Evolutionary conservation across 306 rosid genomes (phyloP).

Genomic region (Rosa multiflora): DNA sequence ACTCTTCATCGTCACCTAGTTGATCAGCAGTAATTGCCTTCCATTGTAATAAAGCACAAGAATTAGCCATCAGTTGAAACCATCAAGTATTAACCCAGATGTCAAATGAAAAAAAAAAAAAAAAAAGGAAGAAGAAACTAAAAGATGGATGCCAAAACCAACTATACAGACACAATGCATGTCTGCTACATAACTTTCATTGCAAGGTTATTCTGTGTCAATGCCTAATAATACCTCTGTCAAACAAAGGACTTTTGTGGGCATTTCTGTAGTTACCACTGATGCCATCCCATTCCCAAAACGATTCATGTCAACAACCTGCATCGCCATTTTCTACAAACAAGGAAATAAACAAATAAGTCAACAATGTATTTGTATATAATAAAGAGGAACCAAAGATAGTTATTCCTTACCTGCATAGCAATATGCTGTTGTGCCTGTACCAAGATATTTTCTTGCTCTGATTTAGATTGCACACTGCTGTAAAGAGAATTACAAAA

Average conservation of each 20-base stretch:
- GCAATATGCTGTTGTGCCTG: constrained; percentile 82
- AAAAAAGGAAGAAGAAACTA: background rate
- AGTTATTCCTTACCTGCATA: constrained; percentile 46
- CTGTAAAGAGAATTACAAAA: constrained; percentile 26
- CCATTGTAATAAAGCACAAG: constrained; percentile 15
- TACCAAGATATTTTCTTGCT: constrained; percentile 65
- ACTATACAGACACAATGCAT: background rate
- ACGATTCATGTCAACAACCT: constrained; percentile 52
- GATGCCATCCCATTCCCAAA: constrained; percentile 41
- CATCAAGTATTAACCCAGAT: constrained; percentile 3
- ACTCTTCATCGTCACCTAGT: constrained; percentile 52
- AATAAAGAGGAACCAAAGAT: constrained; percentile 14
- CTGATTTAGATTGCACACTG: constrained; percentile 69
- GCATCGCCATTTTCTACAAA: constrained; percentile 56
- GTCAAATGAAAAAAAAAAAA: background rate
- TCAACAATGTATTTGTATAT: constrained; percentile 1
- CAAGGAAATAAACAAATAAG: background rate
- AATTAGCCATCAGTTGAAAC: constrained; percentile 19
- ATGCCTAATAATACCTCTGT: constrained; percentile 46
- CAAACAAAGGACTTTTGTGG: constrained; percentile 69
- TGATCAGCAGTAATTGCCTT: constrained; percentile 66
- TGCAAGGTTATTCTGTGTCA: background rate
- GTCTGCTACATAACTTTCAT: background rate
- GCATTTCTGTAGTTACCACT: constrained; percentile 34
- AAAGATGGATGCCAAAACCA: background rate